These are phyloP conservation scores for Marasmius fiardii DNA, from an alignment of 1,284 basidiomycete species.

Conservation along the genomic window DNA sequence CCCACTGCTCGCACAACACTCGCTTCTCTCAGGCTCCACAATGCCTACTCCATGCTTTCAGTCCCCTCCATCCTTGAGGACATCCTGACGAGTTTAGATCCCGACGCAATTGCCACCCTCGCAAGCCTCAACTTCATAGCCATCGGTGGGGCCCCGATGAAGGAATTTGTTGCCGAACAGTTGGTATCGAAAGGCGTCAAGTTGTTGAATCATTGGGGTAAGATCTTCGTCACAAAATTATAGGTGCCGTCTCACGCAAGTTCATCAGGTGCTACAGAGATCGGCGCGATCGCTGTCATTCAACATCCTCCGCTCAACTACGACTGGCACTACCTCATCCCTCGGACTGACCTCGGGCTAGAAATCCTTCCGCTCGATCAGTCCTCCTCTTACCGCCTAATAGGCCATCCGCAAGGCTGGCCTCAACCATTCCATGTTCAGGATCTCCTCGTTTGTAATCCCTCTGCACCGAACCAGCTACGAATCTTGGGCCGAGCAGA, in stretches of 20 bases:
- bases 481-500: constrained; percentile 30
- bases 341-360: constrained; percentile 28
- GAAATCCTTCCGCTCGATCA: constrained; percentile 21
- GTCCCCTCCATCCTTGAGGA: constrained; percentile 38
- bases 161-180: constrained; percentile 27
- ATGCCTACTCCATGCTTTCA: constrained; percentile 29
- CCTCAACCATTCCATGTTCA: constrained; percentile 29
- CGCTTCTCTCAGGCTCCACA: constrained; percentile 21
- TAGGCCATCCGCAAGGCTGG: constrained; percentile 30
- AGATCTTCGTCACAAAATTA: constrained; percentile 1
- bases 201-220: constrained; percentile 36
- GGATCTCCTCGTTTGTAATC: constrained; percentile 31
- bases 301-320: constrained; percentile 25
- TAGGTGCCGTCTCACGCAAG: not conserved
- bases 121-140: constrained; percentile 29
- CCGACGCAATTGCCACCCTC: constrained; percentile 23
- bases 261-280: constrained; percentile 29
- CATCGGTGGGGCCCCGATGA: constrained; percentile 36
- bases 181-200: constrained; percentile 29
- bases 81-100: constrained; percentile 22
- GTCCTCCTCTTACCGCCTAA: constrained; percentile 24
- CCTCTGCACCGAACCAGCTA: constrained; percentile 22
- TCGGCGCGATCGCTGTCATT: constrained; percentile 33
- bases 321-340: constrained; percentile 34
- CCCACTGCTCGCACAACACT: constrained; percentile 30